A percentile compares a stretch with the other conserved stretches of the same genome.
Conservation (phyloP, 1,139 yeast genomes). For the Candida pseudoviswanathii region DNA sequence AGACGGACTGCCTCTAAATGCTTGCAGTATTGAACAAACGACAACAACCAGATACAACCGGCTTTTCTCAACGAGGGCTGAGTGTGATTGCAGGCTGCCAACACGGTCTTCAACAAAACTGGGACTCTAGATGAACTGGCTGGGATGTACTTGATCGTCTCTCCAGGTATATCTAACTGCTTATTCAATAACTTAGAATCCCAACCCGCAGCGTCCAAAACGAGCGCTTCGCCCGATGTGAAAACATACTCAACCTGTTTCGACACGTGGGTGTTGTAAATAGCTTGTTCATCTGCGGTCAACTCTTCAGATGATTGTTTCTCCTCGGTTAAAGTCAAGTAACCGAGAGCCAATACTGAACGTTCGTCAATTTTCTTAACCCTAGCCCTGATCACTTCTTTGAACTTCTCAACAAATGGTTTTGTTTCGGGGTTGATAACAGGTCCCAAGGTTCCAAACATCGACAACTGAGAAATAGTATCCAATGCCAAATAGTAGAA, state of each 20-base stretch:
- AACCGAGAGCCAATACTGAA: conserved; percentile 58
- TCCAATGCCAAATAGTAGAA: conserved; percentile 39
- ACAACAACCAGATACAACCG: conserved; percentile 83
- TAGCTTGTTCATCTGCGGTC: conserved; percentile 21
- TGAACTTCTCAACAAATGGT: conserved; percentile 23
- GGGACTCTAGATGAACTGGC: conserved; percentile 27
- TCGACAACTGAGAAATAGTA: conserved; percentile 56
- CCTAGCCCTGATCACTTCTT: conserved; percentile 32
- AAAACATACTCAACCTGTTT: conserved; percentile 77
- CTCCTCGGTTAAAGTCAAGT: conserved; percentile 42
- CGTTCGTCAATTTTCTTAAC: conserved; percentile 64
- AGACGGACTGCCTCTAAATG: conserved; percentile 43
- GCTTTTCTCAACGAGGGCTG: conserved; percentile 77
- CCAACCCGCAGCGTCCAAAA: conserved; percentile 79
- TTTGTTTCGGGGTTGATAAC: conserved; percentile 15
- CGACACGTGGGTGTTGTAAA: conserved; percentile 62
- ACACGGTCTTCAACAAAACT: conserved; percentile 46
- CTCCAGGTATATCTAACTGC: conserved; percentile 52
- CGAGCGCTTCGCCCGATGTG: conserved; percentile 82
- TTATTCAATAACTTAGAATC: conserved; percentile 56
- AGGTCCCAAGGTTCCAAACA: conserved; percentile 59
- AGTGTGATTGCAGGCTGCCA: conserved; percentile 59
- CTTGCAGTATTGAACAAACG: conserved; percentile 75
- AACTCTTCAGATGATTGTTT: conserved; percentile 10
- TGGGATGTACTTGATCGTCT: conserved; percentile 21